These are phyloP conservation scores for Phialophora expanda DNA, from an alignment of 2,329 filamentous ascomycete genomes.

Conservation along the genomic window DNA sequence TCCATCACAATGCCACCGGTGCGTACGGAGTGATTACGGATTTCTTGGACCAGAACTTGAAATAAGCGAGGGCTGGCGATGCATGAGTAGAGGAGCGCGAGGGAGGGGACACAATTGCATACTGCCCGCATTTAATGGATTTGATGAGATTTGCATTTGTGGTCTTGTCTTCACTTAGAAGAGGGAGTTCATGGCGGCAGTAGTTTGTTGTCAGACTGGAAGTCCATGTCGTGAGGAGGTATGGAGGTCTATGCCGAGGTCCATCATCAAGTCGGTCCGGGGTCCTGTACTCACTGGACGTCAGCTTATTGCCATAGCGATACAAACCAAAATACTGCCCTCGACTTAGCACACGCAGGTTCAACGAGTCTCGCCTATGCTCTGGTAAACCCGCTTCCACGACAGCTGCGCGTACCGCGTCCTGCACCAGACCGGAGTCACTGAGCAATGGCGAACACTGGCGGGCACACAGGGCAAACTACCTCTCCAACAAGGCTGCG, in stretches of 20 bases:
- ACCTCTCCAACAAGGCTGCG: slow-evolving; percentile 37
- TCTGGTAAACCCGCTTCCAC: neutral
- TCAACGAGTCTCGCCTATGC: neutral
- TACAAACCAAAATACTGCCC: neutral
- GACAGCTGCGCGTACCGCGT: too few relatives aligned
- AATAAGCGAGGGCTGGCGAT: neutral
- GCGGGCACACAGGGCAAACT: neutral
- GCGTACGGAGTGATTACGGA: slow-evolving; percentile 39
- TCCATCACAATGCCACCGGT: slow-evolving; percentile 40
- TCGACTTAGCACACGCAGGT: too few relatives aligned
- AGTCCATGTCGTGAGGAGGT: neutral
- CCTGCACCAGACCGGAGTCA: neutral
- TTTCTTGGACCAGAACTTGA: slow-evolving; percentile 21
- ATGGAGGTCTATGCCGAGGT: neutral
- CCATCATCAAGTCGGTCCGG: neutral
- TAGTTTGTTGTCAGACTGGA: too few relatives aligned
- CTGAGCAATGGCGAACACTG: slow-evolving; percentile 11
- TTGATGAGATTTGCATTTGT: too few relatives aligned
- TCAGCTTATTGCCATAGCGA: neutral
- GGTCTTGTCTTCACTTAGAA: too few relatives aligned
- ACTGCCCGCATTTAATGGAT: too few relatives aligned
- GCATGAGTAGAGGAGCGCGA: too few relatives aligned
- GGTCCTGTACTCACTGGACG: neutral
- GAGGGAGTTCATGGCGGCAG: too few relatives aligned
- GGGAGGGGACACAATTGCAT: too few relatives aligned